Base-by-base conservation (phyloP, 805 yeast species). In the Scheffersomyces ergatensis region DNA sequence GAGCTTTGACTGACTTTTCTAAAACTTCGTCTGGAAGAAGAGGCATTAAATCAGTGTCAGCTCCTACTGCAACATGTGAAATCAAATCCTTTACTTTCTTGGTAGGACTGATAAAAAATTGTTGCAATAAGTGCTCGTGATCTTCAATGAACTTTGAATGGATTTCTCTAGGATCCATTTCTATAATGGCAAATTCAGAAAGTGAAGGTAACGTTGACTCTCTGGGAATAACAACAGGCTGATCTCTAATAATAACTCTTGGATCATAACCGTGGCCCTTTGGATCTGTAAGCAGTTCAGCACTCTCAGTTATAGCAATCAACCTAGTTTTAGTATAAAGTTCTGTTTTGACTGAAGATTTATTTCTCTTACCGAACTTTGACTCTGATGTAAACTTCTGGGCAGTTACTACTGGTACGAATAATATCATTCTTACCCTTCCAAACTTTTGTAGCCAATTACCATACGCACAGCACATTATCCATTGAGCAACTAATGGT, bases 31-130 rank as follows among this genome's bases (percentile, higher is more conserved):
- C 42, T 4, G 51, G 49, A n/a, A 61, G 37, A 21, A 47, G 44
- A 3, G 60, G 54, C 0, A 45, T 70, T 36, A 70, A 72, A 45
- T 76, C 83, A 2, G 76, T 82, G 2, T 57, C 68, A 0, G 93
- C 96, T 2, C 97, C 97, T 2, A 95, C 90, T 0, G 96, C 96
- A 8, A 92, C 61, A 16, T 77, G 67, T 12, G 69, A 63, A 1
- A 85, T 47, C 2, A 77, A 65, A 16, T 74, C 77, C 0, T 47
- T 40, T 9, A 82, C 54, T 0, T 82, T 72, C 14, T 72, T 62
- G 9, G 67, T 55, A 35, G 46, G 13, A 43, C 34, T 19, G 4
- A 37, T 32, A 34, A 37, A 42, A 5, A 42, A 8, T 19, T 29
- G 24, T 30, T 23, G 39, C 3, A 36, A 19, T 21, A 42, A 23